Conservation (phyloP, 352 stramenopile genomes). For the Blastocystis sp. region DNA sequence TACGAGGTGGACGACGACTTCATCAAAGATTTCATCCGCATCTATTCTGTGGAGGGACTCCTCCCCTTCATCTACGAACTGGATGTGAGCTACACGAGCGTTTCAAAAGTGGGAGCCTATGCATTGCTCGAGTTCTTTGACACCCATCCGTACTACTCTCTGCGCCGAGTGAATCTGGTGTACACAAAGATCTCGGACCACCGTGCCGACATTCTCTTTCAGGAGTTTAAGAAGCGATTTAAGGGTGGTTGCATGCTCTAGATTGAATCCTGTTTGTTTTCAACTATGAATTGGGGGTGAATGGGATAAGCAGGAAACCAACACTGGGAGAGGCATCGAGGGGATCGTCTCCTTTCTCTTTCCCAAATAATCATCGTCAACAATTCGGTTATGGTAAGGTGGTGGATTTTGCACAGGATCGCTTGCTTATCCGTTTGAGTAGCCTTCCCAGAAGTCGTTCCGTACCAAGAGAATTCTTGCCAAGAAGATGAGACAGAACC, state of each 20-base stretch:
- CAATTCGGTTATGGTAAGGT: slow-evolving; percentile 69
- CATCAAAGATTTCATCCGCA: slow-evolving; percentile 27
- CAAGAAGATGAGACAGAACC: slow-evolving; percentile 99
- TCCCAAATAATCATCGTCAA: slow-evolving; percentile 59
- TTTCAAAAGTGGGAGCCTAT: slow-evolving; percentile 47
- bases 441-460: slow-evolving; percentile 99
- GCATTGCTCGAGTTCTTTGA: slow-evolving; percentile 51
- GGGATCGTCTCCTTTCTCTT: slow-evolving; percentile 4
- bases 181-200: slow-evolving; percentile 60
- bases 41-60: slow-evolving; percentile 33
- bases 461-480: slow-evolving; percentile 97
- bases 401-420: not conserved
- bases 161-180: slow-evolving; percentile 43
- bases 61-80: slow-evolving; percentile 49
- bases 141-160: slow-evolving; percentile 26
- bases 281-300: not conserved
- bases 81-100: slow-evolving; percentile 47
- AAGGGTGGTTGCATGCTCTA: slow-evolving; percentile 55
- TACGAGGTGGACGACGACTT: slow-evolving; percentile 58
- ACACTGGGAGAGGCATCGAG: not conserved
- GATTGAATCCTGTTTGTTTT: not conserved
- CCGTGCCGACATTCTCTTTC: slow-evolving; percentile 49
- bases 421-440: slow-evolving; percentile 9
- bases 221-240: slow-evolving; percentile 50
- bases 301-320: not conserved